Conservation (phyloP, 1,284 basidiomycete genomes). For the Sparassis latifolia region DNA sequence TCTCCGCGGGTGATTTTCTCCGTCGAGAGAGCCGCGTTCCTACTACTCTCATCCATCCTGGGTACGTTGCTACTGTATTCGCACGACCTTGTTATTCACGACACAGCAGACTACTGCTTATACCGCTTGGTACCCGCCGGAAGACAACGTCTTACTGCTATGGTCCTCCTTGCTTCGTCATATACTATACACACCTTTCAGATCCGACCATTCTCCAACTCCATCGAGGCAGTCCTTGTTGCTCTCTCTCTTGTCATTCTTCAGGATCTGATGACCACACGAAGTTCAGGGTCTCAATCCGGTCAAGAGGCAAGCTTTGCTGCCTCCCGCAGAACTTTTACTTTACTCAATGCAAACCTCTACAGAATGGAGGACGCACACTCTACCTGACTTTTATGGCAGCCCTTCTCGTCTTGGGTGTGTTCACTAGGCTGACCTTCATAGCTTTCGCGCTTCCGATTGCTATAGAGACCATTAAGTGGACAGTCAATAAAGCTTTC, state of each 20-base stretch:
- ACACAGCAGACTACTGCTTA: constrained; percentile 25
- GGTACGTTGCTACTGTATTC: constrained; percentile 19
- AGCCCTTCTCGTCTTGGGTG: constrained; percentile 19
- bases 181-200: constrained; percentile 33
- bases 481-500: constrained; percentile 9
- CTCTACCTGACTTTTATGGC: constrained; percentile 1
- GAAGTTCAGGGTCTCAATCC: neutral
- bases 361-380: neutral
- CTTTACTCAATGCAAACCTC: neutral
- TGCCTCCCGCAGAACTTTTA: neutral
- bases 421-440: constrained; percentile 33
- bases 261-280: constrained; percentile 2
- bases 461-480: constrained; percentile 18
- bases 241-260: constrained; percentile 23
- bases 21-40: constrained; percentile 25
- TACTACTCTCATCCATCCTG: constrained; percentile 27
- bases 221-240: constrained; percentile 29
- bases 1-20: constrained; percentile 23
- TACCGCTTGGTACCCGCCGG: constrained; percentile 17
- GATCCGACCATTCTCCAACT: constrained; percentile 35
- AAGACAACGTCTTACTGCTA: constrained; percentile 15
- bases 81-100: neutral
- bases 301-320: neutral
- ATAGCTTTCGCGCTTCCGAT: constrained; percentile 28
- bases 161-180: constrained; percentile 33